phyloP scores from a whole-genome alignment of 2,329 filamentous ascomycete genomes.

The Fusarium sulawesiense region DNA sequence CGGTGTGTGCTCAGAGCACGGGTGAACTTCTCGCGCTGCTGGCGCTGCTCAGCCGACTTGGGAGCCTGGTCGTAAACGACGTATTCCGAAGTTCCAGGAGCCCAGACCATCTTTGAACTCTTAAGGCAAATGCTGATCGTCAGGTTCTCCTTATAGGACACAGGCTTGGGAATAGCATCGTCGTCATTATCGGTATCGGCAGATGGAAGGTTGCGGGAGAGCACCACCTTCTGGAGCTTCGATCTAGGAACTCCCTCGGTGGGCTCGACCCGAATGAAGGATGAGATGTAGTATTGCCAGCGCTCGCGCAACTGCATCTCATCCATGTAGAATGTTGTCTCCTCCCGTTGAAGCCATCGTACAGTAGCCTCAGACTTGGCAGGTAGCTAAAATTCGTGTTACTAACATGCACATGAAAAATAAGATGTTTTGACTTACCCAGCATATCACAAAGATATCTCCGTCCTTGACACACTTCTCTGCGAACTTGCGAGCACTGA shows the following conservation, averaged over 20 bases:
- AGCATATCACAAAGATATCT: constrained; percentile 90
- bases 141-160: constrained; percentile 74
- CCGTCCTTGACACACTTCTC: constrained; percentile 94
- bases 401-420: constrained; percentile 41
- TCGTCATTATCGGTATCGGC: constrained; percentile 72
- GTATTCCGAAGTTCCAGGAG: constrained; percentile 75
- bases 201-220: constrained; percentile 76
- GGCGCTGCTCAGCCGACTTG: constrained; percentile 73
- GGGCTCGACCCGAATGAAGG: constrained; percentile 87
- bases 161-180: constrained; percentile 68
- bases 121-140: constrained; percentile 80
- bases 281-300: constrained; percentile 97
- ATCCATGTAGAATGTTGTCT: constrained; percentile 85
- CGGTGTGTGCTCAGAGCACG: constrained; percentile 70
- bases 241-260: constrained; percentile 80
- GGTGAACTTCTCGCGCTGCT: constrained; percentile 62
- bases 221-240: constrained; percentile 74
- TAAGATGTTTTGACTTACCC: constrained; percentile 71
- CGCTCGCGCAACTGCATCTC: constrained; percentile 84
- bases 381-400: constrained; percentile 68
- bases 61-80: constrained; percentile 77
- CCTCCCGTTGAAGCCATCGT: constrained; percentile 75
- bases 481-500: constrained; percentile 89
- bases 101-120: constrained; percentile 83
- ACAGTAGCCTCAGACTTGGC: constrained; percentile 74